phyloP scores from a whole-genome alignment of 2,329 filamentous ascomycete genomes.

The Cytospora piceicola region DNA sequence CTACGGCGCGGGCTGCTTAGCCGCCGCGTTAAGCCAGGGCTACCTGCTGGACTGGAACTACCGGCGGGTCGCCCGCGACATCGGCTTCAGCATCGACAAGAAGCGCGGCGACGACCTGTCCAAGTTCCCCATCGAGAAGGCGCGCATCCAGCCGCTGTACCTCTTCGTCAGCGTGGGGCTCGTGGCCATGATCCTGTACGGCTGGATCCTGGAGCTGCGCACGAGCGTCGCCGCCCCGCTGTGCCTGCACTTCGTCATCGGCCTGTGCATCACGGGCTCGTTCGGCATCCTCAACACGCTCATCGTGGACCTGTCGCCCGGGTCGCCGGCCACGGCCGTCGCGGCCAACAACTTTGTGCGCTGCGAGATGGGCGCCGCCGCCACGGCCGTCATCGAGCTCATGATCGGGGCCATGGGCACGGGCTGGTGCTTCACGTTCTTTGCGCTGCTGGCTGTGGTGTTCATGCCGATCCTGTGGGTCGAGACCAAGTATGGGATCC shows the following conservation, averaged over 20 bases:
- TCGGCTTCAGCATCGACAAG: slow-evolving; percentile 64
- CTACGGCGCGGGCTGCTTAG: slow-evolving; percentile 54
- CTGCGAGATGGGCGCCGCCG: slow-evolving; percentile 63
- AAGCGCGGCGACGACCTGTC: slow-evolving; percentile 58
- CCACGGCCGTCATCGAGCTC: slow-evolving; percentile 61
- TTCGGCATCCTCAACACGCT: slow-evolving; percentile 68
- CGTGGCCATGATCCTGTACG: slow-evolving; percentile 57
- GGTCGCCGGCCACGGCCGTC: slow-evolving; percentile 63
- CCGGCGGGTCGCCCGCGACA: slow-evolving; percentile 63
- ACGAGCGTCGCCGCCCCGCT: slow-evolving; percentile 58
- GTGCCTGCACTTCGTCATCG: slow-evolving; percentile 60
- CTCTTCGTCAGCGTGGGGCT: slow-evolving; percentile 60
- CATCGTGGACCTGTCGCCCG: slow-evolving; percentile 65
- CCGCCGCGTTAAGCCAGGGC: slow-evolving; percentile 59
- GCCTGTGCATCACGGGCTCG: slow-evolving; percentile 61
- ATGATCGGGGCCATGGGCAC: slow-evolving; percentile 61
- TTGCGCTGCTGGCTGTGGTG: slow-evolving; percentile 54
- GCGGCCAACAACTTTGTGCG: slow-evolving; percentile 67
- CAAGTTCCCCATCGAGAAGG: slow-evolving; percentile 59
- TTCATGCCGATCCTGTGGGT: slow-evolving; percentile 55
- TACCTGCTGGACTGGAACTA: slow-evolving; percentile 70
- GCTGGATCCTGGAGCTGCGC: slow-evolving; percentile 59
- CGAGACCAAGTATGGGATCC: slow-evolving; percentile 53
- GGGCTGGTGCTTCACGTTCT: slow-evolving; percentile 66
- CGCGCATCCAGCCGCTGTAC: slow-evolving; percentile 57